Evolutionary conservation across 176 grass and related monocot genomes (phyloP), one percentile per base, ranked within the genome.

Genomic region (Aegilops umbellulata): DNA sequence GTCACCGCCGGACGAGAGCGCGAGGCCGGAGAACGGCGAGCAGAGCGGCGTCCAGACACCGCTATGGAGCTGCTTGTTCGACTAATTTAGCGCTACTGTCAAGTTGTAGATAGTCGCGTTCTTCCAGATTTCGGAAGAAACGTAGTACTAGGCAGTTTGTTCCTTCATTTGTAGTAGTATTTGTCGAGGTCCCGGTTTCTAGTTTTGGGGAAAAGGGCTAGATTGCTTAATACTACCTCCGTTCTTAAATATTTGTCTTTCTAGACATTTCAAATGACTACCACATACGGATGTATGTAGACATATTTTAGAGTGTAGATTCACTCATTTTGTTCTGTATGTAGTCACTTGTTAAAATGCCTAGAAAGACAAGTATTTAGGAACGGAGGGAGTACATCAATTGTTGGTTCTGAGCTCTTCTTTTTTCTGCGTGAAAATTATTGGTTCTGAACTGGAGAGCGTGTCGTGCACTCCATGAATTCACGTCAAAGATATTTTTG

Each of bases 31-130:
- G 12, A 4, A 3, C 53, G 7, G 53, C 53, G 53, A 57, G 53
- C 53, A 57, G 67, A 36, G 6, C 22, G 31, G n/a, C 31, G 29
- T 17, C 5, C 60, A 88, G 8, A n/a, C 76, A 61, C 62, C 82
- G 34, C 73, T 94, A 1, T 92, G 87, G 90, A 94, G 85, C 80
- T 83, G 74, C 67, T 92, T 19, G 11, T 82, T 20, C 31, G 31
- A 22, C 35, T 16, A 19, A 44, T 13, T 57, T 57, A 57, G 53
- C 2, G 1, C 19, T 57, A 57, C 19, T 3, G 19, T 22, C 19
- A 22, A 57, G 19, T 20, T 57, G 16, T 57, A 57, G 19, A 5
- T 46, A 29, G 47, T 51, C 15, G 47, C 47, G 5, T 17, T 51
- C 47, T 51, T 51, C 47, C 15, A 0, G 47, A 51, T 51, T 51